phyloP scores from a whole-genome alignment of 2,329 filamentous ascomycete species.

The Hypomyces perniciosus region DNA sequence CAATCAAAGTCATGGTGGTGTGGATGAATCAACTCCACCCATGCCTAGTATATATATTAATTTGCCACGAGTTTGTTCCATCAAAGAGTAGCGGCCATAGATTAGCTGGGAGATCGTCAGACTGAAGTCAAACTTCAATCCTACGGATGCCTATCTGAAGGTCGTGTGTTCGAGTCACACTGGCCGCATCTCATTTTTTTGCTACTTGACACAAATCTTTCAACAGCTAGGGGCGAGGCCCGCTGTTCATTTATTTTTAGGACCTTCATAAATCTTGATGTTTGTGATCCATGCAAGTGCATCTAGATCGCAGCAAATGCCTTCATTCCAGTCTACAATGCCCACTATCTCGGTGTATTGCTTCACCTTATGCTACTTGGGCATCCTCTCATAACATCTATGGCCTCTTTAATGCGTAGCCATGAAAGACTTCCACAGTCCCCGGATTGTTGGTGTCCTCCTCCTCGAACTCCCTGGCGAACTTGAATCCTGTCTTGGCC shows the following conservation, averaged over 20 bases:
- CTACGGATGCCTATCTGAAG: conserved; percentile 19
- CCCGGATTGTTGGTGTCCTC: conserved; percentile 18
- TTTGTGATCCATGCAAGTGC: too few species aligned
- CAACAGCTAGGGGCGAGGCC: too few species aligned
- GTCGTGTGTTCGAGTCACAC: conserved; percentile 26
- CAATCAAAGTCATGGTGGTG: too few species aligned
- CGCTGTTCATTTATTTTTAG: too few species aligned
- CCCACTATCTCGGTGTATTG: too few species aligned
- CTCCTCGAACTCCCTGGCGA: conserved; percentile 36
- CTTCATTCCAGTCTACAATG: too few species aligned
- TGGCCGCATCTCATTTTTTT: conserved; percentile 20
- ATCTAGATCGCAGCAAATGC: too few species aligned
- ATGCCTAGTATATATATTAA: background rate
- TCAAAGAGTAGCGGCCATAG: conserved; percentile 21
- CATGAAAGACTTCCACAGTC: conserved; percentile 19
- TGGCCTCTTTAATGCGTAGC: conserved; percentile 14
- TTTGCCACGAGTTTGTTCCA: background rate
- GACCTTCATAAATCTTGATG: too few species aligned
- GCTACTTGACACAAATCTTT: background rate
- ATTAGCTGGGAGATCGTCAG: conserved; percentile 26
- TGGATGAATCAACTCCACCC: background rate
- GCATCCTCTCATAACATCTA: background rate
- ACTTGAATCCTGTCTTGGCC: conserved; percentile 48
- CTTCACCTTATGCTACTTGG: too few species aligned
- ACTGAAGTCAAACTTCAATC: conserved; percentile 24